Conservation (phyloP, 805 yeast genomes). For the Nakazawaea sp. region DNA sequence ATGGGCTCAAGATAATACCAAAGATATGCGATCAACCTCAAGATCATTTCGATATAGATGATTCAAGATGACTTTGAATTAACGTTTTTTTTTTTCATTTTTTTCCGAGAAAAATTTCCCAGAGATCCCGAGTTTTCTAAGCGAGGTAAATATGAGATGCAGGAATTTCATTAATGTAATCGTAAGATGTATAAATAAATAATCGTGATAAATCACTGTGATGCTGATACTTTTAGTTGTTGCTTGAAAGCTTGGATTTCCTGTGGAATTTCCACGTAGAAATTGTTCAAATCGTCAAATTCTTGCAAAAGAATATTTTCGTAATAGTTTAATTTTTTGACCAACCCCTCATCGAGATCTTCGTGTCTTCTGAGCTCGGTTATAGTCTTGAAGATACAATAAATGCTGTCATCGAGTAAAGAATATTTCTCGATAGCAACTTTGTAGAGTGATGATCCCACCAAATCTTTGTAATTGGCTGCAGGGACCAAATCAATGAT, state of each 20-base stretch:
- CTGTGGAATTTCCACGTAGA: slow-evolving; percentile 24
- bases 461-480: slow-evolving; percentile 12
- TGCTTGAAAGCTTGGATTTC: slow-evolving; percentile 22
- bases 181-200: slow-evolving; percentile 1
- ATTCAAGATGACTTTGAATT: not conserved
- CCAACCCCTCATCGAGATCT: slow-evolving; percentile 10
- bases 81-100: not conserved
- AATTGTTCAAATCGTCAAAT: slow-evolving; percentile 26
- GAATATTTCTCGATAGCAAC: slow-evolving; percentile 25
- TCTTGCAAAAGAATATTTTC: slow-evolving; percentile 23
- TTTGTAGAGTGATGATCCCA: slow-evolving; percentile 21
- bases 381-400: slow-evolving; percentile 25
- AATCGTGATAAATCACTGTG: not conserved
- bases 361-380: slow-evolving; percentile 7
- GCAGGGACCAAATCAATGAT: slow-evolving; percentile 22
- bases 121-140: no score
- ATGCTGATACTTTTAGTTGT: not conserved
- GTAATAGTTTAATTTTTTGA: slow-evolving; percentile 20
- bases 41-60: not conserved
- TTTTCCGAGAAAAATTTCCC: no score
- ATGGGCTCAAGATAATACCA: not conserved
- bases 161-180: no score
- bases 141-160: no score
- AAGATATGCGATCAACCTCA: not conserved
- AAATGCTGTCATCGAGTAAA: slow-evolving; percentile 24